Evolutionary conservation across 139 green algal genomes (phyloP).

Genomic region (Parachlorella kessleri): DNA sequence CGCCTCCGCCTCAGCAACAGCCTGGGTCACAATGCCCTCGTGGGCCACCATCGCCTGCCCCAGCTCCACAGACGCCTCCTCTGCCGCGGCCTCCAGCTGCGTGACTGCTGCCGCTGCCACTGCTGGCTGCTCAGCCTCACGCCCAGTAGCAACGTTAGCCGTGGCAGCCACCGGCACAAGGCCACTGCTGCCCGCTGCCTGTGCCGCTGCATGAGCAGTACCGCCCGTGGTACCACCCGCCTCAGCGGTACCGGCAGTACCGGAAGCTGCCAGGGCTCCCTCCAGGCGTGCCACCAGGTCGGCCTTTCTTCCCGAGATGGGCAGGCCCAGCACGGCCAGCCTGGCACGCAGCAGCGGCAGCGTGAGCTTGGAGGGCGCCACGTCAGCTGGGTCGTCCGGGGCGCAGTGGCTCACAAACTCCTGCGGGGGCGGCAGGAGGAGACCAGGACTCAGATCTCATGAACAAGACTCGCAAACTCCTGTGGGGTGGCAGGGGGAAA

Average conservation of each 20-base stretch:
- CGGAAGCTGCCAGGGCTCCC: background rate
- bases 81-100: background rate
- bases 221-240: no score
- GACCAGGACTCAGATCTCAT: background rate
- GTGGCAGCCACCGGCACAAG: no score
- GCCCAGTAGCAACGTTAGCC: no score
- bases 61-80: background rate
- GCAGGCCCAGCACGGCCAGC: constrained; percentile 15
- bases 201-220: no score
- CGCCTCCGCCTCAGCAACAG: no score
- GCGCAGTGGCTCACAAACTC: constrained; percentile 78
- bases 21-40: no score
- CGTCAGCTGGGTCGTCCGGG: constrained; percentile 49
- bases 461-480: no score
- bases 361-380: constrained; percentile 37
- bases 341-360: constrained; percentile 35
- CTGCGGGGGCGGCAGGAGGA: constrained; percentile 19
- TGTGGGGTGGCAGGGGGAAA: no score
- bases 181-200: no score
- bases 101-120: no score
- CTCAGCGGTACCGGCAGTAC: no score
- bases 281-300: constrained; percentile 30
- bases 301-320: constrained; percentile 18
- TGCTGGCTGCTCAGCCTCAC: no score
- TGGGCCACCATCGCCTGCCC: constrained; percentile 2